Percentiles rank a stretch among this genome's conserved stretches.
These are phyloP conservation scores for Aspergillus vadensis DNA, from an alignment of 2,329 filamentous ascomycete genomes.

Conservation along the genomic window DNA sequence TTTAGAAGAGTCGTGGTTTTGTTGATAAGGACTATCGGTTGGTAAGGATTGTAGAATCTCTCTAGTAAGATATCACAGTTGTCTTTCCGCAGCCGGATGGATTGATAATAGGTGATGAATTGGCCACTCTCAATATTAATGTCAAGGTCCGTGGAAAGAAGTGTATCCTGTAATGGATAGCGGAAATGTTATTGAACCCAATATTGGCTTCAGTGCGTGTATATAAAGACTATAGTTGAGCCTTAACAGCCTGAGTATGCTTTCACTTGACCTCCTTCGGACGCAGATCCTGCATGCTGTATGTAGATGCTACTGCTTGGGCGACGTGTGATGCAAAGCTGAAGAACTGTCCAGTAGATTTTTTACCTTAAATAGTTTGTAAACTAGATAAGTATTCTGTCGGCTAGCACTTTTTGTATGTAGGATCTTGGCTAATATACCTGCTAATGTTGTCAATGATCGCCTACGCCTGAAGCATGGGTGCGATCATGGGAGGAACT, in stretches of 20 bases:
- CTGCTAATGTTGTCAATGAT: too few species aligned
- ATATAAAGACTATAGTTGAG: neutral
- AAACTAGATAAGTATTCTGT: too few species aligned
- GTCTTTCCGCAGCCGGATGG: conserved; percentile 53
- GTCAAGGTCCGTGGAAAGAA: conserved; percentile 25
- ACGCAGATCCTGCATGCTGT: too few species aligned
- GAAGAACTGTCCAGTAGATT: too few species aligned
- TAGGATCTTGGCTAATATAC: too few species aligned
- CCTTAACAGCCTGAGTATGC: neutral
- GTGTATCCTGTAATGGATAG: conserved; percentile 25
- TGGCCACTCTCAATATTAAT: conserved; percentile 42
- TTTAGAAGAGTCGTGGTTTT: conserved; percentile 72
- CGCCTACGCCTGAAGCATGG: too few species aligned
- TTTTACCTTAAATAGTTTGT: too few species aligned
- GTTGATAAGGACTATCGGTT: conserved; percentile 66
- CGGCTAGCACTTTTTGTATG: too few species aligned
- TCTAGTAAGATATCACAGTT: conserved; percentile 50
- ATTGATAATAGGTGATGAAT: conserved; percentile 51
- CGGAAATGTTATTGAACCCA: conserved; percentile 4
- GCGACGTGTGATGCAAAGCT: too few species aligned
- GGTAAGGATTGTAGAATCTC: conserved; percentile 49
- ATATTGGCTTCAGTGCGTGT: neutral
- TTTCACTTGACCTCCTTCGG: conserved; percentile 18
- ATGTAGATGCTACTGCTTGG: too few species aligned
- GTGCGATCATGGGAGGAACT: too few species aligned